Evolutionary conservation across 345 rosid species (phyloP), one percentile per base, ranked within the genome.

Genomic region (Populus alba): DNA sequence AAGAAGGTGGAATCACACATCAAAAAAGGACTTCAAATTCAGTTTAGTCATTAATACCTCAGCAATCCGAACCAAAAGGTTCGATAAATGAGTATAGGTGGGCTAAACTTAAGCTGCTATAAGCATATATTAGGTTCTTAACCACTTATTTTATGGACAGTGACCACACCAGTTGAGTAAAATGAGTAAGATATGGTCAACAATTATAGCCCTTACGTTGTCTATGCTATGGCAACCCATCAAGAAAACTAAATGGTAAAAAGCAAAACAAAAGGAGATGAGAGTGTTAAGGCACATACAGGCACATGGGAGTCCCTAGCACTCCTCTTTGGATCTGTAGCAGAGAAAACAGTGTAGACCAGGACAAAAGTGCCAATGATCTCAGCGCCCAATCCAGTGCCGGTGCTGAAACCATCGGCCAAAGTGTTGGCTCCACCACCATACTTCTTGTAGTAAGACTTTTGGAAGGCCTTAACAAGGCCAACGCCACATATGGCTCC

Each of bases 251-350:
- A n/a, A 9, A 29, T 20, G 39, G 33, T 6, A 15, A 49, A 22
- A 29, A 65, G 22, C 20, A 18, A 27, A 7, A 16, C 3, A 23
- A 59, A 59, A 12, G 25, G 20, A 27, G 12, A 20, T 45, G 43
- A 33, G 5, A 33, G 45, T 25, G 45, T 8, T 16, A 12, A 38
- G 38, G 37, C 66, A 74, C 91, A 57, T 88, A 94, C 98, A 11
- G 97, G 98, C 69, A 94, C 88, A 80, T 91, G 96, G 79, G 98
- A 94, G 90, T 94, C 98, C 25, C 96, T 83, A 4, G 98, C 97
- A 43, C 73, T 94, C 59, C 96, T 84, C 87, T 92, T 91, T 22
- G 98, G 97, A 74, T 94, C 92, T 0, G 96, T 94, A 69, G 98
- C 96, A 2, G 98, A 94, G 87, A 94, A 92, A 55, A 94, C 98